Evolutionary conservation across 257 asterid genomes (phyloP).

Genomic region (Plantago major): DNA sequence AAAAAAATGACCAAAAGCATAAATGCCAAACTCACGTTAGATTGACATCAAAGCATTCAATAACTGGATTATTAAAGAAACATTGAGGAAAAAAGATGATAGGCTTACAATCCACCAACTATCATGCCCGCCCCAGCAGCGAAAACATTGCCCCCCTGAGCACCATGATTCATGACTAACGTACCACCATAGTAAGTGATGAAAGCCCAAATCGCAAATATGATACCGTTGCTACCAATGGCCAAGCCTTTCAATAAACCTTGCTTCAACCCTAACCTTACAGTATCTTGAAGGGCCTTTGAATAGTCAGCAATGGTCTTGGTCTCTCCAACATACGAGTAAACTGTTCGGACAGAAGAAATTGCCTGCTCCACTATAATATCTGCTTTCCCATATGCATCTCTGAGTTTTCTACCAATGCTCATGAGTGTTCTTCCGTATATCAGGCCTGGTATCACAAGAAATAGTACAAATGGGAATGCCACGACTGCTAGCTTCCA

Average conservation of each 20-base stretch:
- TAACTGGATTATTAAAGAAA: not conserved
- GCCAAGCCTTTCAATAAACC: slow-evolving; percentile 63
- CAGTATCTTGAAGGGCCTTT: slow-evolving; percentile 42
- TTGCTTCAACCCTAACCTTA: slow-evolving; percentile 42
- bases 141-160: slow-evolving; percentile 44
- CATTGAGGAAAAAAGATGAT: no score
- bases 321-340: slow-evolving; percentile 49
- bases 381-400: slow-evolving; percentile 47
- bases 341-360: slow-evolving; percentile 54
- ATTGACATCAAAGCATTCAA: no score
- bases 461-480: slow-evolving; percentile 40
- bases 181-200: slow-evolving; percentile 56
- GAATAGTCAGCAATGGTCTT: slow-evolving; percentile 37
- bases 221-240: slow-evolving; percentile 52
- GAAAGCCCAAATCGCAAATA: slow-evolving; percentile 55
- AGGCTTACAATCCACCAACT: slow-evolving; percentile 54
- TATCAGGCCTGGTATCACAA: slow-evolving; percentile 61
- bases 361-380: slow-evolving; percentile 48
- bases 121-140: slow-evolving; percentile 54
- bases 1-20: no score
- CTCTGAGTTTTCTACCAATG: slow-evolving; percentile 42
- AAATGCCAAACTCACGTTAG: no score
- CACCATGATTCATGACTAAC: slow-evolving; percentile 53
- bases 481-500: slow-evolving; percentile 54
- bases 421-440: slow-evolving; percentile 51